Evolutionary conservation across 1,284 basidiomycete species (phyloP), one percentile per base, ranked within the genome.

Genomic region (Irpex sp.): DNA sequence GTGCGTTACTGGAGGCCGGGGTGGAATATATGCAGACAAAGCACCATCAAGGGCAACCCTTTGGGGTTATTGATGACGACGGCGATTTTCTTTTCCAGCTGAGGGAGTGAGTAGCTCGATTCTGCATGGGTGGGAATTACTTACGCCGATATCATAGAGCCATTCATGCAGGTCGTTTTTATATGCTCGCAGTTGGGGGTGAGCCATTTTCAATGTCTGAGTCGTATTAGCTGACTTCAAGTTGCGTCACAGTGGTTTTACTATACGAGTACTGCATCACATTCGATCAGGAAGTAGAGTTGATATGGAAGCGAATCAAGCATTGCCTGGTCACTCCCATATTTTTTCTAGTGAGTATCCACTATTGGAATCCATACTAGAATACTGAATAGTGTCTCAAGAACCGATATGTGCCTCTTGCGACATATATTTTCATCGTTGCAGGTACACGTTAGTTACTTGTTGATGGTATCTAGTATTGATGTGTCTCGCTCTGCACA

Each of bases 11-110:
- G 54, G 54, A 61, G 54, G 9, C 17, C n/a, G 54, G 54, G 38
- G 60, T 61, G 36, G 60, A 56, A 9, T 57, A 44, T 11, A 61
- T 61, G 60, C 60, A 61, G 40, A 57, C 34, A 34, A n/a, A 47
- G 9, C 19, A 57, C 13, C 52, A 57, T 11, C n/a, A 31, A 6
- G n/a, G 13, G 9, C 13, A 34, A 7, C 59, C 31, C 15, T 15
- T 21, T 13, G 8, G 9, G 13, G n/a, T 21, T 15, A 31, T 17
- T 36, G 11, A 13, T 5, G n/a, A 61, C 11, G 54, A 37, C 36
- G 19, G 51, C 21, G 26, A n/a, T 8, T 61, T 61, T 51, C n/a
- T 61, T 21, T 4, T 8, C 5, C 26, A 57, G 26, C 52, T 61
- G 13, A 47, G 54, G 36, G 13, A 49, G 60, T 61, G 26, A 51